Conservation (phyloP, 129 eudicot genomes). For the Tanacetum coccineum region DNA sequence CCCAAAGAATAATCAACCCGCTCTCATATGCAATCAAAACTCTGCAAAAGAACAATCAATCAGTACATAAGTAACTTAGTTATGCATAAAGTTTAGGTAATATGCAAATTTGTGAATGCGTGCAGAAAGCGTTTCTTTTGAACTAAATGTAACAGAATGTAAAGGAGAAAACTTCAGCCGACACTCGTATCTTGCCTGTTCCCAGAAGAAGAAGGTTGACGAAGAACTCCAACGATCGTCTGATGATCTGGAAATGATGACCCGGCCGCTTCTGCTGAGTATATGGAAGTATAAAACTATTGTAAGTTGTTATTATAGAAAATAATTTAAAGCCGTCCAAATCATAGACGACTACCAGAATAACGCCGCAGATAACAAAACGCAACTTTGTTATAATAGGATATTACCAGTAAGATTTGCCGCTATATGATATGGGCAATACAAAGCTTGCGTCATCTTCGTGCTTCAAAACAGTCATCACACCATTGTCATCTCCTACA, state of each 20-base stretch:
- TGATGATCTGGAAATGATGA: too few relatives aligned
- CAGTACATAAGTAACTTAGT: constrained; percentile 7
- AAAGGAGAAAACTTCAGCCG: constrained; percentile 25
- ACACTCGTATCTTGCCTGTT: constrained; percentile 69
- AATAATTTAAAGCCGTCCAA: constrained; percentile 11
- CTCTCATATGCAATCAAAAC: too few relatives aligned
- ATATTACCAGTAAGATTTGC: constrained; percentile 61
- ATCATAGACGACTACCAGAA: neutral
- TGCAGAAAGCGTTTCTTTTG: too few relatives aligned
- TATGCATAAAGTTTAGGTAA: too few relatives aligned
- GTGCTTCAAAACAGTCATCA: too few relatives aligned
- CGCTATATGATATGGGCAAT: constrained; percentile 65
- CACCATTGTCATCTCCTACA: constrained; percentile 92
- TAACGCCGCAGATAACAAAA: neutral
- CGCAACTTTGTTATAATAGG: neutral
- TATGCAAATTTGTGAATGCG: neutral
- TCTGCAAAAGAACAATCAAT: constrained; percentile 17
- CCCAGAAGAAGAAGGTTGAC: too few relatives aligned
- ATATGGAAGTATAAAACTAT: neutral
- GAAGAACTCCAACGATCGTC: too few relatives aligned
- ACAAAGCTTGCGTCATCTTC: constrained; percentile 56
- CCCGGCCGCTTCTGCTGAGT: constrained; percentile 73
- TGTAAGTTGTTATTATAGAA: too few relatives aligned
- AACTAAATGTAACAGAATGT: constrained; percentile 14
- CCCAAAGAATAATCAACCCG: too few relatives aligned